A percentile compares a stretch with the other conserved stretches of the same genome.
These are phyloP conservation scores for Scedosporium aurantiacum DNA, from an alignment of 2,329 filamentous ascomycete genomes.

Conservation along the genomic window DNA sequence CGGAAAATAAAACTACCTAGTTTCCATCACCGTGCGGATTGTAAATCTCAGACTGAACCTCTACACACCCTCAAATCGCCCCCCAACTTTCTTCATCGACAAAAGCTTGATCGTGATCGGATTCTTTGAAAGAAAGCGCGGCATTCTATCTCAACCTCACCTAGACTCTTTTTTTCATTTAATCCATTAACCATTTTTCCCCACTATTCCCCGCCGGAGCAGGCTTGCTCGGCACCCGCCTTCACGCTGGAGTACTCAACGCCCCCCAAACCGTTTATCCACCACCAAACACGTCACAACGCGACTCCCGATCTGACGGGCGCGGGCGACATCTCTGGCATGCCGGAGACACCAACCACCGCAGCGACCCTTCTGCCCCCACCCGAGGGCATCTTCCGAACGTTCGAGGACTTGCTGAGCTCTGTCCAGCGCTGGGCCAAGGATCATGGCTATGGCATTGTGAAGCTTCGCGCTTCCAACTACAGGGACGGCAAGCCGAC, in stretches of 20 bases:
- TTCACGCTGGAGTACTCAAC: slow-evolving; percentile 5
- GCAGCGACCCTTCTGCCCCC: slow-evolving; percentile 35
- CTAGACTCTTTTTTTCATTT: not conserved
- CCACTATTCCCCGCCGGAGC: slow-evolving; percentile 5
- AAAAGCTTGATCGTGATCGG: not conserved
- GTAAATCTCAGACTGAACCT: slow-evolving; percentile 13
- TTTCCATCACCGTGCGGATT: slow-evolving; percentile 15
- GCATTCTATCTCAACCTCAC: not conserved
- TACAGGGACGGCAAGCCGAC: slow-evolving; percentile 53
- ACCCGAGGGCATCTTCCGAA: slow-evolving; percentile 48
- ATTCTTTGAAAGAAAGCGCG: not conserved
- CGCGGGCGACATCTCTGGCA: slow-evolving; percentile 12
- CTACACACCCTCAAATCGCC: not conserved
- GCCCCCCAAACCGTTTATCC: slow-evolving; percentile 5
- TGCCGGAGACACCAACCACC: slow-evolving; percentile 36
- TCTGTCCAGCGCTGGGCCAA: slow-evolving; percentile 50
- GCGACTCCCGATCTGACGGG: slow-evolving; percentile 7
- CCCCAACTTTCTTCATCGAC: slow-evolving; percentile 11
- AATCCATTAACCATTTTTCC: not conserved
- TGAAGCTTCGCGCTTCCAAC: slow-evolving; percentile 52
- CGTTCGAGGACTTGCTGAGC: slow-evolving; percentile 46
- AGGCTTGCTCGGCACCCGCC: not conserved
- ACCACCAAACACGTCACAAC: slow-evolving; percentile 8
- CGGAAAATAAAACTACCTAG: slow-evolving; percentile 10
- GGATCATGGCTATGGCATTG: slow-evolving; percentile 51